Evolutionary conservation across 2,329 filamentous ascomycete species (phyloP).

Genomic region (Elsinoe ampelina): DNA sequence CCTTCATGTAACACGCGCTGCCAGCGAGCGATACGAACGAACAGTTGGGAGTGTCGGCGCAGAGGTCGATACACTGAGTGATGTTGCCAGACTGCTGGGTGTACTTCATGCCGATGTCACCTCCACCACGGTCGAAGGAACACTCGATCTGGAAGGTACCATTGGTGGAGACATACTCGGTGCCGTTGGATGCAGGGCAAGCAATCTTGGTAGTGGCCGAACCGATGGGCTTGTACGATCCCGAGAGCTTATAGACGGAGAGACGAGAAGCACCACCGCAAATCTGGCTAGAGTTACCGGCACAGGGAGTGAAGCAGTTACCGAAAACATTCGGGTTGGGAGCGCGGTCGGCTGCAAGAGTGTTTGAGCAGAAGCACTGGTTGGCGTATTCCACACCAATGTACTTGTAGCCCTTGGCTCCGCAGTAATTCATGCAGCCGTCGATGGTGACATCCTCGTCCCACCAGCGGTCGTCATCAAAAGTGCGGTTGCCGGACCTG

Average conservation of each 20-base stretch:
- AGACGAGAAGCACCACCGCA: slow-evolving; percentile 32
- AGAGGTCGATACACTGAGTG: slow-evolving; percentile 18
- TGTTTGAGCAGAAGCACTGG: slow-evolving; percentile 27
- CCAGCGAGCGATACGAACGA: slow-evolving; percentile 22
- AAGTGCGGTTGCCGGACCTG: slow-evolving; percentile 17
- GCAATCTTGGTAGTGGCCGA: neutral
- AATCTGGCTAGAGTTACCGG: slow-evolving; percentile 35
- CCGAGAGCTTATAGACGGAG: slow-evolving; percentile 29
- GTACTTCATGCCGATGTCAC: slow-evolving; percentile 13
- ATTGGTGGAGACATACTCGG: slow-evolving; percentile 20
- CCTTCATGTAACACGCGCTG: slow-evolving; percentile 25
- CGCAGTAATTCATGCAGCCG: slow-evolving; percentile 24
- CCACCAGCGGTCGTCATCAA: slow-evolving; percentile 17
- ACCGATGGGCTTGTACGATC: slow-evolving; percentile 19
- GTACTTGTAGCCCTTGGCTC: slow-evolving; percentile 21
- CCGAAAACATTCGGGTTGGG: slow-evolving; percentile 43
- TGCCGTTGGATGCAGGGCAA: slow-evolving; percentile 19
- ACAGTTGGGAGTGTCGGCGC: slow-evolving; percentile 19
- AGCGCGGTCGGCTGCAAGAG: slow-evolving; percentile 23
- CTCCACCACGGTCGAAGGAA: slow-evolving; percentile 6
- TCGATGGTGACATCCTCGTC: slow-evolving; percentile 22
- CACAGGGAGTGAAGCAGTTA: slow-evolving; percentile 47
- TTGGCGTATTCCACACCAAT: slow-evolving; percentile 26
- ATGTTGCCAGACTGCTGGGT: slow-evolving; percentile 11
- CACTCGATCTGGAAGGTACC: slow-evolving; percentile 24